Base-by-base conservation (phyloP, 306 rosid genomes). In the Acacia crassicarpa region DNA sequence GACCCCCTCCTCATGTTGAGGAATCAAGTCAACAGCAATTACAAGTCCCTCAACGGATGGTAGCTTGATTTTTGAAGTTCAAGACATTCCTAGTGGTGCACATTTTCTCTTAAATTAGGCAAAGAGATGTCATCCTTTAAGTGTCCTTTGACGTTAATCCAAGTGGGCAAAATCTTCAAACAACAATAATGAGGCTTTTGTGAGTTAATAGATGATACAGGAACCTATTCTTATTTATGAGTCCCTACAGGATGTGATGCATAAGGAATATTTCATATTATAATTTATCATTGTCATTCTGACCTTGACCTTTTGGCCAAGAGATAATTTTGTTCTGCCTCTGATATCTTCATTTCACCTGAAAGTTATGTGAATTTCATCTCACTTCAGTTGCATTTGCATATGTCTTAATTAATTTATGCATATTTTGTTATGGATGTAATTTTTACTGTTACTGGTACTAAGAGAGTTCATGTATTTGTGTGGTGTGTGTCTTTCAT, bases 21-120 rank as follows among this genome's bases (percentile, higher is more conserved):
- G 87, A 79, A 82, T 63, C 85, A 67, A 82, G 81, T 78, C 86
- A 84, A 33, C 83, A 75, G 51, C 83, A 85, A 72, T 74, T 85
- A 43, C 90, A 88, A 83, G 78, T 63, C 25, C 79, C 88, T 43
- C 89, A 78, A 70, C 83, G 82, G 72, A 84, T 77, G 77, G 90
- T 86, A 56, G 88, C 82, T 66, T 86, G 90, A 84, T 81, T 65
- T 75, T 86, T 69, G 72, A 66, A 75, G 71, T 25, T 75, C 19
- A 63, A 66, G 62, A 19, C 76, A 67, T 80, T 84, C 81, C 63
- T 82, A 72, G 71, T 44, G 46, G 68, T 45, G 27, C 48, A 27
- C 33, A 45, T 54, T 74, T 67, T 78, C 84, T 72, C 81, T 73
- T 58, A 22, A 71, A 46, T 75, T 67, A 44, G 84, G 80, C 56